phyloP scores from a whole-genome alignment of 2,329 filamentous ascomycete species.

The Fusarium pseudocircinatum region DNA sequence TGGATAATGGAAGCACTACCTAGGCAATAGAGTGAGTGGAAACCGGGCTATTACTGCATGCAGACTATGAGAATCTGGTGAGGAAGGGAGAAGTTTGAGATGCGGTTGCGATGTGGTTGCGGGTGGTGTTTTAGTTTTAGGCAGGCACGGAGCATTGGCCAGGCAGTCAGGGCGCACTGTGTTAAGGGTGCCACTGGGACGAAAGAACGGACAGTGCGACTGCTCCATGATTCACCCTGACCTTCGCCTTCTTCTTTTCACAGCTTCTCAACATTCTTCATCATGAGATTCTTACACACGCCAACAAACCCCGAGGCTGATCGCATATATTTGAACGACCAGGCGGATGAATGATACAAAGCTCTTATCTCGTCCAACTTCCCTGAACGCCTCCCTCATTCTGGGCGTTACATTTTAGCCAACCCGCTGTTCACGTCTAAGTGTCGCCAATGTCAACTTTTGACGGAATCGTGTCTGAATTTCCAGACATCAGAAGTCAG shows the following conservation, averaged over 20 bases:
- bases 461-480: slow-evolving; percentile 76
- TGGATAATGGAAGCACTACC: background rate
- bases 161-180: background rate
- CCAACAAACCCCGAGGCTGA: slow-evolving; percentile 27
- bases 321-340: slow-evolving; percentile 22
- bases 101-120: background rate
- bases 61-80: background rate
- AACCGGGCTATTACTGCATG: background rate
- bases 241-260: background rate
- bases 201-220: background rate
- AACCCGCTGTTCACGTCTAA: background rate
- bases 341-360: too few relatives aligned
- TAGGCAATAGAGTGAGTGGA: too few relatives aligned
- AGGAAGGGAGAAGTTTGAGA: background rate
- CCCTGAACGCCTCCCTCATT: background rate
- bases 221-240: background rate
- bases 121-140: background rate
- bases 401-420: background rate
- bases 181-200: background rate
- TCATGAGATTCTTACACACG: background rate
- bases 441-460: slow-evolving; percentile 75
- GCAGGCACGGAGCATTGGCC: background rate
- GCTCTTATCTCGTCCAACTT: background rate
- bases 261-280: background rate
- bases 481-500: slow-evolving; percentile 77